phyloP scores from a whole-genome alignment of 352 stramenopile species.

The Halophytophthora polymorphica region DNA sequence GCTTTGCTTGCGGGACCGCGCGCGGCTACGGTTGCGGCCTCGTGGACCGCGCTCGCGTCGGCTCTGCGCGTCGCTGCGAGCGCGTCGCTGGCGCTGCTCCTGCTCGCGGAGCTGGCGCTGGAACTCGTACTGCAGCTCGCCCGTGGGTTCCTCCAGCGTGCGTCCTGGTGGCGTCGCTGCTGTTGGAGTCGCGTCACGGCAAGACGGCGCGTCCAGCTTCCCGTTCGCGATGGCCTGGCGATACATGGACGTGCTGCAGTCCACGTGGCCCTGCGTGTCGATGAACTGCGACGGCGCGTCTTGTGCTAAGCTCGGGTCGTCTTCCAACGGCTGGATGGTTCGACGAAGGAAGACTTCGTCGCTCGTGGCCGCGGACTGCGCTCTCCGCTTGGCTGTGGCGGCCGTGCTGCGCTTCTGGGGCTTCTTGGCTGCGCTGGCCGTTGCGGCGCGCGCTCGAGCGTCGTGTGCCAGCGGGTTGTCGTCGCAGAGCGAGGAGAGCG shows the following conservation, averaged over 20 bases:
- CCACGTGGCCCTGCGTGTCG: conserved; percentile 23
- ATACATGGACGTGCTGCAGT: conserved; percentile 24
- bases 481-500: conserved; percentile 9
- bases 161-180: conserved; percentile 15
- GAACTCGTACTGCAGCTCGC: conserved; percentile 9
- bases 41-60: conserved; percentile 2
- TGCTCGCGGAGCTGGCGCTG: conserved; percentile 17
- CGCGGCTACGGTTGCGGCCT: conserved; percentile 8
- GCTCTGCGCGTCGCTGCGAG: background rate
- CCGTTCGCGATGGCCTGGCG: conserved; percentile 17
- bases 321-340: conserved; percentile 14
- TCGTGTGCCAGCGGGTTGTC: conserved; percentile 10
- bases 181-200: conserved; percentile 18
- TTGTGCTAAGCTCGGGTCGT: conserved; percentile 6
- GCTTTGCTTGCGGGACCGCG: conserved; percentile 35
- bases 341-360: conserved; percentile 9
- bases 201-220: conserved; percentile 14
- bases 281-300: conserved; percentile 9
- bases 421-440: no score
- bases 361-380: background rate
- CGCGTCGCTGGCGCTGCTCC: conserved; percentile 1
- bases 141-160: conserved; percentile 1
- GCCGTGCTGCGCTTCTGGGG: no score
- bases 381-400: background rate
- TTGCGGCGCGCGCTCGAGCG: conserved; percentile 4